Evolutionary conservation across 129 eudicot species (phyloP).

Genomic region (Mikania micrantha): DNA sequence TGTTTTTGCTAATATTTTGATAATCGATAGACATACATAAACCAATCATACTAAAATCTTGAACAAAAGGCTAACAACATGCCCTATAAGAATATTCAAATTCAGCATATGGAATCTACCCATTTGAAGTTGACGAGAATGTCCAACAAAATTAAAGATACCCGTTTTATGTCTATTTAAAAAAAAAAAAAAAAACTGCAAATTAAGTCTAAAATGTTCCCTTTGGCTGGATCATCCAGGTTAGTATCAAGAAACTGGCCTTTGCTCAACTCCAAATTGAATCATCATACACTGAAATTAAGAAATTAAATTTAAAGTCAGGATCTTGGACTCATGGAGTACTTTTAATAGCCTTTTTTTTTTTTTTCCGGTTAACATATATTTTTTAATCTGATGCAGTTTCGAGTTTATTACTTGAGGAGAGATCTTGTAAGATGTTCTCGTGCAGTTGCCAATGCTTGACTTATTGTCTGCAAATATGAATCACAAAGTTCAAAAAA

Average conservation of each 20-base stretch:
- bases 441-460: conserved; percentile 88
- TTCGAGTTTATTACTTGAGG: conserved; percentile 46
- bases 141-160: conserved; percentile 12
- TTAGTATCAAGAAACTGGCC: conserved; percentile 14
- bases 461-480: conserved; percentile 69
- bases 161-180: neutral
- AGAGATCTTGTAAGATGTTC: conserved; percentile 85
- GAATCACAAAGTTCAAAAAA: neutral
- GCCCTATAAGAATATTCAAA: neutral
- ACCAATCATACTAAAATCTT: neutral
- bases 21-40: neutral
- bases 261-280: conserved; percentile 11
- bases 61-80: neutral
- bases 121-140: conserved; percentile 3
- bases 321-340: conserved; percentile 1
- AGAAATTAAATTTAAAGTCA: conserved; percentile 13
- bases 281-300: conserved; percentile 39
- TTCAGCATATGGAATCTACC: conserved; percentile 3
- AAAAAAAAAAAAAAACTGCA: conserved; percentile 10
- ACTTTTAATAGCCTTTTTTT: neutral
- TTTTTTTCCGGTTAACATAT: no score
- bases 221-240: neutral
- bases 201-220: conserved; percentile 7
- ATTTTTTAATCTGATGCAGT: conserved; percentile 3
- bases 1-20: neutral